A percentile compares a stretch with the other conserved stretches of the same genome.
Conservation (phyloP, 495 filamentous ascomycete species). For the Bombardia bombarda region DNA sequence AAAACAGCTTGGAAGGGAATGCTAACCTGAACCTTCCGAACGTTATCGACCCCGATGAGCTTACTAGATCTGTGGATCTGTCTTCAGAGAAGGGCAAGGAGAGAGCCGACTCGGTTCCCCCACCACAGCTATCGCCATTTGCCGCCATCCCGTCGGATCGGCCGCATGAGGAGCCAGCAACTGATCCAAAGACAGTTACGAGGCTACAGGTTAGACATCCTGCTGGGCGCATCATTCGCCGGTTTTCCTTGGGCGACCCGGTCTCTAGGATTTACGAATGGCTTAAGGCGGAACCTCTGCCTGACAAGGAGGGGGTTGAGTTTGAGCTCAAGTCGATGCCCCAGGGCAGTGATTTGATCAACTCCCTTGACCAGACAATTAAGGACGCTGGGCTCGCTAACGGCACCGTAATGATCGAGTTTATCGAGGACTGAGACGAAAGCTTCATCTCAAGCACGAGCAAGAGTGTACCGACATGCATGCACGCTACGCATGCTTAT, state of each 20-base stretch:
- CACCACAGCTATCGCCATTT: conserved; percentile 43
- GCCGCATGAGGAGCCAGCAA: conserved; percentile 69
- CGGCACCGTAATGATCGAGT: conserved; percentile 89
- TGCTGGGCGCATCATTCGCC: conserved; percentile 70
- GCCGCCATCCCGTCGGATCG: conserved; percentile 57
- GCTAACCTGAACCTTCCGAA: conserved; percentile 18
- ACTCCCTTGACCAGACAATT: conserved; percentile 61
- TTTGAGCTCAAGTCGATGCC: conserved; percentile 73
- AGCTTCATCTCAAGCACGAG: too few species aligned
- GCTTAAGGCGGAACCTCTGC: conserved; percentile 76
- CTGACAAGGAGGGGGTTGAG: conserved; percentile 64
- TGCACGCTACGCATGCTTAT: too few species aligned
- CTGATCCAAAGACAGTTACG: conserved; percentile 62
- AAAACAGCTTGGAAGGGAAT: conserved; percentile 61
- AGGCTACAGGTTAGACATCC: conserved; percentile 87
- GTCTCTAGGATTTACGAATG: conserved; percentile 88
- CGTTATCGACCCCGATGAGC: conserved; percentile 68
- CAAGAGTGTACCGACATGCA: too few species aligned
- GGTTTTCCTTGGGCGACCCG: conserved; percentile 71
- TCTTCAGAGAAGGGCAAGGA: conserved; percentile 59
- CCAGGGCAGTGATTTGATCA: conserved; percentile 75
- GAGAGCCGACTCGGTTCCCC: conserved; percentile 26
- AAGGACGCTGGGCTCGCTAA: conserved; percentile 81
- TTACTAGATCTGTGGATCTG: conserved; percentile 53
- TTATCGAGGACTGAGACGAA: conserved; percentile 46